Evolutionary conservation across 2,329 filamentous ascomycete genomes (phyloP).

Genomic region (Mycosphaerella arachidis): DNA sequence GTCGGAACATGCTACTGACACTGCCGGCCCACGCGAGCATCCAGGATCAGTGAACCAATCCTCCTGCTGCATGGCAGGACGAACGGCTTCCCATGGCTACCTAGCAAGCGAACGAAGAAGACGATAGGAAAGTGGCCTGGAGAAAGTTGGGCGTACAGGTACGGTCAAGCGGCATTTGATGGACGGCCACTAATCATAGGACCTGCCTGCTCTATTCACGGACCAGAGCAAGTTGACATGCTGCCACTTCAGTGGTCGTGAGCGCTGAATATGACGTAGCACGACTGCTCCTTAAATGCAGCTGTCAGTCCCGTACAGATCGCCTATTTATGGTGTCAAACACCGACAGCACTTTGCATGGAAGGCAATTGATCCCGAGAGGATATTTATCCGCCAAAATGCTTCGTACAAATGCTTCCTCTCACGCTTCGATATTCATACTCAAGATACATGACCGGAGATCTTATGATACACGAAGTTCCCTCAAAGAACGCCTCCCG

Average conservation of each 20-base stretch:
- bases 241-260: neutral
- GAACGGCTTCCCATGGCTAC: neutral
- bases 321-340: neutral
- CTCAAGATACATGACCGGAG: neutral
- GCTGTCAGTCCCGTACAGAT: neutral
- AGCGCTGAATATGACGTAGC: neutral
- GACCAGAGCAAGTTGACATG: neutral
- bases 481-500: neutral
- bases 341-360: neutral
- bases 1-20: neutral
- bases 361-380: neutral
- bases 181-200: neutral
- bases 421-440: neutral
- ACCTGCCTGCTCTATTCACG: neutral
- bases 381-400: neutral
- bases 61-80: neutral
- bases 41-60: neutral
- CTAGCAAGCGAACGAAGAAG: neutral
- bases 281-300: neutral
- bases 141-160: neutral
- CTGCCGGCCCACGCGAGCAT: neutral
- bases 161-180: neutral
- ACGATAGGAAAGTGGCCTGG: neutral
- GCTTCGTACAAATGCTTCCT: neutral
- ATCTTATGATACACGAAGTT: neutral